Percentiles rank a stretch among this genome's conserved stretches.
Evolutionary conservation across 2,329 filamentous ascomycete species (phyloP).

Genomic region (Clonostachys sp.): DNA sequence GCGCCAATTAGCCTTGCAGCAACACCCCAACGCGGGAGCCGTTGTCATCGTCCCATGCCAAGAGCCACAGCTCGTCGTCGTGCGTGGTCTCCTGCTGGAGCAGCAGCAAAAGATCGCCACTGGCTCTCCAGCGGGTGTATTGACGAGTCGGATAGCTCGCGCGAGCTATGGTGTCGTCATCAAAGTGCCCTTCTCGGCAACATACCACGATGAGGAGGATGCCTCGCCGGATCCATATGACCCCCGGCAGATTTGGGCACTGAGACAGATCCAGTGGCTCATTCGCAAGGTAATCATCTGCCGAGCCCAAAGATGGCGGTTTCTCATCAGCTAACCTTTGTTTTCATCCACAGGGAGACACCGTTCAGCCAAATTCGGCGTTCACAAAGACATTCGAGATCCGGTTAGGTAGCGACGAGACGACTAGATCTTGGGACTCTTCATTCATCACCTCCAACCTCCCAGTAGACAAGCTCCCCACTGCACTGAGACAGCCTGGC

Average conservation of each 20-base stretch:
- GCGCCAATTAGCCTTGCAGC: constrained; percentile 20
- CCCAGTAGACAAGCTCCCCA: constrained; percentile 26
- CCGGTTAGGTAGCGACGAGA: constrained; percentile 20
- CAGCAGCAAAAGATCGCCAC: constrained; percentile 40
- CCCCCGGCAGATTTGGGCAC: constrained; percentile 26
- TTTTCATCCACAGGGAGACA: constrained; percentile 27
- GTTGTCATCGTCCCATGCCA: constrained; percentile 35
- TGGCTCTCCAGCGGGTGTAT: constrained; percentile 27
- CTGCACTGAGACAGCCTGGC: constrained; percentile 30
- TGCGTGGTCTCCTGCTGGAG: constrained; percentile 46
- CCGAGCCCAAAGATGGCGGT: neutral
- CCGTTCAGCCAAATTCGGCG: constrained; percentile 24
- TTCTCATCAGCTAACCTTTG: neutral
- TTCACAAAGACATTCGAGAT: constrained; percentile 27
- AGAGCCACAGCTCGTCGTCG: constrained; percentile 50
- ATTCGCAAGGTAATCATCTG: constrained; percentile 23
- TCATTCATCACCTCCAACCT: constrained; percentile 32
- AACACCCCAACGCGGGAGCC: constrained; percentile 25
- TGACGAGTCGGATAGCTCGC: constrained; percentile 33
- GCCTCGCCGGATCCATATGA: constrained; percentile 24
- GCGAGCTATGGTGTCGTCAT: constrained; percentile 36
- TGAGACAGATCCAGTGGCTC: constrained; percentile 35
- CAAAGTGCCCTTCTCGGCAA: constrained; percentile 26
- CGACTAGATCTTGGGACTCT: constrained; percentile 27
- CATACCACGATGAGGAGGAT: constrained; percentile 26